These are phyloP conservation scores for Graphilbum sp. DNA, from an alignment of 2,329 filamentous ascomycete species.

Conservation along the genomic window DNA sequence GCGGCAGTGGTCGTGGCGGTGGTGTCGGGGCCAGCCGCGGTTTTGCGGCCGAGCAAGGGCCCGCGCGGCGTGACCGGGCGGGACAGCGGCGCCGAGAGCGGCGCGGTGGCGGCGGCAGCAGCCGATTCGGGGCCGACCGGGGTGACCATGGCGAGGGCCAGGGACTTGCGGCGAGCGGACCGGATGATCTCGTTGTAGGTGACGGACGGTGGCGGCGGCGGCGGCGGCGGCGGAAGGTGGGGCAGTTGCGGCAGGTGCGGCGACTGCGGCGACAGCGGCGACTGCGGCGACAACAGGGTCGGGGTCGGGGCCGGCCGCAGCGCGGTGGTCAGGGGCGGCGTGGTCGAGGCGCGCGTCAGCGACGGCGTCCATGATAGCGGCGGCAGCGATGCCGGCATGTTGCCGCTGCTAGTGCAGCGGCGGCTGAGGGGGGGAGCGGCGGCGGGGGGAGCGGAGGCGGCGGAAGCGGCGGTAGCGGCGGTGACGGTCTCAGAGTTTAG, in stretches of 20 bases:
- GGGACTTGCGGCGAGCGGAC: constrained; percentile 7
- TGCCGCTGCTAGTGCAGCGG: too few species aligned
- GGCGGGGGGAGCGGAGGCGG: neutral
- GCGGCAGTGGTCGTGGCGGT: neutral
- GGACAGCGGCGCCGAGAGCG: constrained; percentile 5
- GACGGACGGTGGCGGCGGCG: constrained; percentile 13
- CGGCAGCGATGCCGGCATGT: neutral
- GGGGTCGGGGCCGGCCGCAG: neutral
- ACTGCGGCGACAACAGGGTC: neutral
- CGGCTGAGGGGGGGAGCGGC: neutral
- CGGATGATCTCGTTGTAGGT: constrained; percentile 32
- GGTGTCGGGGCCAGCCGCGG: neutral
- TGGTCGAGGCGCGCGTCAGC: too few species aligned
- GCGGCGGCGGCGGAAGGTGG: neutral
- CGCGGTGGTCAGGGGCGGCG: neutral
- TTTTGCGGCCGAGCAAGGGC: too few species aligned
- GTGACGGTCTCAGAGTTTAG: constrained; percentile 9
- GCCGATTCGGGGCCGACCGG: neutral
- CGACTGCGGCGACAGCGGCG: neutral
- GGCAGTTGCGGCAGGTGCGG: too few species aligned
- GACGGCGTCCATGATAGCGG: constrained; percentile 8
- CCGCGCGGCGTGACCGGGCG: neutral
- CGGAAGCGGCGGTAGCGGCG: neutral
- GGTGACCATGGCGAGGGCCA: constrained; percentile 1
- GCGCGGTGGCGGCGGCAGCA: constrained; percentile 3